Percentiles rank a stretch among this genome's conserved stretches.
phyloP scores from a whole-genome alignment of 2,329 filamentous ascomycete genomes.

The Aquanectria penicillioides region DNA sequence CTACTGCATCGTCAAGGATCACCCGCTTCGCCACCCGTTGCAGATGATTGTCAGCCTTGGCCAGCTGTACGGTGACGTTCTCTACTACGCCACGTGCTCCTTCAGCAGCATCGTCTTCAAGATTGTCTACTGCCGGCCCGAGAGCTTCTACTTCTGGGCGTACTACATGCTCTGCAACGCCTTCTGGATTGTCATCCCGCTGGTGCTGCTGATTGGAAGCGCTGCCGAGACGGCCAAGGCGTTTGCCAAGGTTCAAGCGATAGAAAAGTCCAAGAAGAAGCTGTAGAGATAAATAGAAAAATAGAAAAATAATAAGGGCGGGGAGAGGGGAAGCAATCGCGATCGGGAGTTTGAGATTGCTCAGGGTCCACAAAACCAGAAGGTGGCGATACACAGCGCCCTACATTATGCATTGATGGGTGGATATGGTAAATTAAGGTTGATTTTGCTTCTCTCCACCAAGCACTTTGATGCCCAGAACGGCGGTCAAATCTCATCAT shows the following conservation, averaged over 20 bases:
- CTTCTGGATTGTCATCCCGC: conserved; percentile 64
- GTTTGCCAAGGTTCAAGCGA: conserved; percentile 42
- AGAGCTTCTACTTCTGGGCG: conserved; percentile 62
- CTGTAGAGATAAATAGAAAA: too few relatives aligned
- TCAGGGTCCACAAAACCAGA: too few relatives aligned
- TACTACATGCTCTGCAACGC: conserved; percentile 64
- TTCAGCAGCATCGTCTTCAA: conserved; percentile 53
- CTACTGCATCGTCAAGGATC: conserved; percentile 53
- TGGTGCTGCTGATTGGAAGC: conserved; percentile 45
- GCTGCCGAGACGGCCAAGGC: conserved; percentile 36
- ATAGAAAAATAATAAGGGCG: too few relatives aligned
- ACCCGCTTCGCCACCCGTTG: conserved; percentile 59
- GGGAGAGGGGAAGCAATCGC: too few relatives aligned
- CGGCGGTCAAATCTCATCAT: too few relatives aligned
- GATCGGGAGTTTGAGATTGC: too few relatives aligned
- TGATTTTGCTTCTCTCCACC: too few relatives aligned
- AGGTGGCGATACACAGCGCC: too few relatives aligned
- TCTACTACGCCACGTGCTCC: conserved; percentile 61
- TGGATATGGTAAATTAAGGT: too few relatives aligned
- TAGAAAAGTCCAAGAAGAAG: conserved; percentile 20
- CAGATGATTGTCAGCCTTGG: conserved; percentile 58
- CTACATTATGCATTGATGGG: too few relatives aligned
- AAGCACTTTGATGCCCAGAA: too few relatives aligned
- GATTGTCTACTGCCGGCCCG: conserved; percentile 59
- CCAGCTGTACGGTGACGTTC: conserved; percentile 61